phyloP scores from a whole-genome alignment of 1,284 basidiomycete genomes.

The Coniferiporia sulphurascens region DNA sequence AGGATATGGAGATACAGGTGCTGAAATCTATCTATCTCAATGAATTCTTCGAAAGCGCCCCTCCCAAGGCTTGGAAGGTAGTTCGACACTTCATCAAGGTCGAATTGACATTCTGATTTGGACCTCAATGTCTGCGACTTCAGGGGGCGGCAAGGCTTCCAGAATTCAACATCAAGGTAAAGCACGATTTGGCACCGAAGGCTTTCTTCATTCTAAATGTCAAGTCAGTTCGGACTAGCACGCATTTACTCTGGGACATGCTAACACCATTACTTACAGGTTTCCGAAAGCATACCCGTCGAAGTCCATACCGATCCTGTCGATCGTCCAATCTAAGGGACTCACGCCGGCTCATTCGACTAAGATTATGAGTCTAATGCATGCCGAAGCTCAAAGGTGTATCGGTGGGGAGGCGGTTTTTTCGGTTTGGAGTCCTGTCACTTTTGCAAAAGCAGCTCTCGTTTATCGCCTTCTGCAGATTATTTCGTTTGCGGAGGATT shows the following conservation, averaged over 20 bases:
- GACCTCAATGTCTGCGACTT: neutral
- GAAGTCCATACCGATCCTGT: conserved; percentile 60
- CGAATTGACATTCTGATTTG: neutral
- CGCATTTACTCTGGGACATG: neutral
- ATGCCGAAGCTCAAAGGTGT: conserved; percentile 49
- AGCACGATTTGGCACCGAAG: conserved; percentile 54
- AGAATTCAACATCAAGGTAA: conserved; percentile 69
- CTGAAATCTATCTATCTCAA: conserved; percentile 74
- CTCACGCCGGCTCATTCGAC: conserved; percentile 40
- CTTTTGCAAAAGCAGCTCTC: neutral
- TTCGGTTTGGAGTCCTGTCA: neutral
- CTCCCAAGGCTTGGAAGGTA: conserved; percentile 80
- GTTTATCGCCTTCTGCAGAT: conserved; percentile 37
- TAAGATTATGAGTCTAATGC: conserved; percentile 51
- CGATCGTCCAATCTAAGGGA: conserved; percentile 54
- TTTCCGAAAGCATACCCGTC: conserved; percentile 75
- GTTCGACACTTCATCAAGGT: conserved; percentile 15
- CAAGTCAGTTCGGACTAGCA: conserved; percentile 44
- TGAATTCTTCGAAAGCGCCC: conserved; percentile 64
- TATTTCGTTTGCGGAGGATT: conserved; percentile 62
- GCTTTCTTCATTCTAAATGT: conserved; percentile 61
- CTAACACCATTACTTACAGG: conserved; percentile 32
- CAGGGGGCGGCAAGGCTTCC: conserved; percentile 63
- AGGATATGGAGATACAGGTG: conserved; percentile 70
- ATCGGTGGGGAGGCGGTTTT: conserved; percentile 11